Evolutionary conservation across 495 filamentous ascomycete genomes (phyloP), one percentile per base, ranked within the genome.

Genomic region (Penicillium angulare): DNA sequence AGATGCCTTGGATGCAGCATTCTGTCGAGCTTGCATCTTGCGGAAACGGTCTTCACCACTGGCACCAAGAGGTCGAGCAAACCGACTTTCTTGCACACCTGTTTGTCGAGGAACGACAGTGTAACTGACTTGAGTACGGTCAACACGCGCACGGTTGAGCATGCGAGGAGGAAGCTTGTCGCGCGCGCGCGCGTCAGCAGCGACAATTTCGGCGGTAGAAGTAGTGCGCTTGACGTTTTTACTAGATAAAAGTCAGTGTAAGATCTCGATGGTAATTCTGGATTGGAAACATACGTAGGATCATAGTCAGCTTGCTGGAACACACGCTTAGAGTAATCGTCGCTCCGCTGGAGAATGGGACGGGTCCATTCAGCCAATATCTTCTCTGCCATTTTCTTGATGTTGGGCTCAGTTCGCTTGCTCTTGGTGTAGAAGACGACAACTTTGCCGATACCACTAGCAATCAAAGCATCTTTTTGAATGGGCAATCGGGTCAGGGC

Each of bases 371-470:
- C 95, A 18, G 87, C 87, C 24, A 97, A 71, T 24, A 97, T 76
- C 31, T 86, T 83, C 74, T 97, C 91, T 1, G 95, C 95, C 63
- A 87, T 85, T 42, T 92, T 88, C 77, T 97, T 97, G 79, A 99
- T 96, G 45, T 76, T 77, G 5, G 82, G 71, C 70, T 96, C 86
- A 6, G 89, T 87, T 36, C 86, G 84, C 75, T 89, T 92, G 78
- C 87, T 92, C 70, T 92, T 90, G 31, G 90, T 97, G 73, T 99
- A 99, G 76, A 95, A 97, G 45, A 93, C 79, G 23, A 95, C 84
- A 23, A 99, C 88, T 62, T 96, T 97, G 59, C 95, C 95, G 54
- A 99, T 89, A 7, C 95, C 92, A 56, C 88, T 93, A 56, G 89
- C 89, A 31, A 92, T 79, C 38, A 99, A 77, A 5, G 86, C 80